Evolutionary conservation across 2,329 filamentous ascomycete genomes (phyloP), one percentile per base, ranked within the genome.

Genomic region (Aspergillus novoparasiticus): DNA sequence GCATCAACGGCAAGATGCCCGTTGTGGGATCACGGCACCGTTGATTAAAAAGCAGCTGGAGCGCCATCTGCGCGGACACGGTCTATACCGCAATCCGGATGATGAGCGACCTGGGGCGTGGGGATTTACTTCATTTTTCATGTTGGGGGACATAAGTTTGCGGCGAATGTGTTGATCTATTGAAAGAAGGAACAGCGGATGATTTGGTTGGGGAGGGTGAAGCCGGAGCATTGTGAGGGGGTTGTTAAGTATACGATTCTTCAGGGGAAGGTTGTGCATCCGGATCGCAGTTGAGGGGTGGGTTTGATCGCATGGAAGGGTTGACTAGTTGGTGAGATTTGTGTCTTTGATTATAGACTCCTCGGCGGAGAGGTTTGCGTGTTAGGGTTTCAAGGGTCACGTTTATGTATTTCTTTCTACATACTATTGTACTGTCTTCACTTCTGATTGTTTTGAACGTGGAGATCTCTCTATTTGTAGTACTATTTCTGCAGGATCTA

Each of bases 81-180:
- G 92, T 0, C 80, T 97, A 16, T 91, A 89, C 75, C 88, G 93
- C 34, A 93, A 97, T 75, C 79, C 92, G 9, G 88, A 94, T 74
- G 93, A 97, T 75, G 88, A 92, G 76, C 82, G 93, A 50, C 90
- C 92, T 0, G 93, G 93, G 93, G 93, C 8, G 93, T 94, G 1
- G 93, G 92, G 1, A 91, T 97, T 64, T 96, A 95, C 80, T 96
- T 94, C 74, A 93, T 97, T 69, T 94, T 89, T 64, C 94, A 97
- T 74, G 92, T 97, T 6, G 94, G 94, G 36, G 94, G 94, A 0
- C 94, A 97, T 82, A 96, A 96, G 82, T 97, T 94, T 81, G 89
- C 89, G 53, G 94, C 94, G 30, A 97, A 97, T 73, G 87, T 97
- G 67, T 89, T 97, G 81, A 82, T 97, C 0, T 97, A 97, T 76